phyloP scores from a whole-genome alignment of 352 stramenopile species.

The Phytopythium delawarense region DNA sequence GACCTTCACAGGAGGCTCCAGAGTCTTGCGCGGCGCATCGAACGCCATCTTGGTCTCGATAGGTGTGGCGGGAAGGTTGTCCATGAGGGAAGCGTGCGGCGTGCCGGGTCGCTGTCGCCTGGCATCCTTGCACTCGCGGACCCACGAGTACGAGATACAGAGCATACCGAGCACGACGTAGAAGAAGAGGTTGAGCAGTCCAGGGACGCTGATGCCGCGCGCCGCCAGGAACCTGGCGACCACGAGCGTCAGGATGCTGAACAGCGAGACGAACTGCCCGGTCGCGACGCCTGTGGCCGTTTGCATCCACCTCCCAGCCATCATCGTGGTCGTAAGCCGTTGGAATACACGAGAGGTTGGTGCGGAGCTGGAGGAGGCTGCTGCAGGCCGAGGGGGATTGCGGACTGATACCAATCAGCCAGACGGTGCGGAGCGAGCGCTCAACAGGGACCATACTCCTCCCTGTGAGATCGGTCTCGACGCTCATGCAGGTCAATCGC shows the following conservation, averaged over 20 bases:
- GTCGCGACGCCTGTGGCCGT: slow-evolving; percentile 20
- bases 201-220: slow-evolving; percentile 20
- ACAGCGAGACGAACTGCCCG: slow-evolving; percentile 43
- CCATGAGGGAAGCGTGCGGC: background rate
- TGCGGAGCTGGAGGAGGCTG: background rate
- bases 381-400: background rate
- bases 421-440: background rate
- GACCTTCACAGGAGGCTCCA: background rate
- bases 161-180: slow-evolving; percentile 26
- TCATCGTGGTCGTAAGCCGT: background rate
- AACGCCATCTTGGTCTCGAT: background rate
- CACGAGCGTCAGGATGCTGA: slow-evolving; percentile 30
- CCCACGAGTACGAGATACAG: slow-evolving; percentile 23
- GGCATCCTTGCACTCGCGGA: slow-evolving; percentile 8
- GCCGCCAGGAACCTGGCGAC: slow-evolving; percentile 33
- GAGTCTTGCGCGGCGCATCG: background rate
- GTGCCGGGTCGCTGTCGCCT: background rate
- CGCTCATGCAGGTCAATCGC: background rate
- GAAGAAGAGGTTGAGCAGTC: slow-evolving; percentile 37
- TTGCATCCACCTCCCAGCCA: slow-evolving; percentile 16
- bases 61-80: background rate
- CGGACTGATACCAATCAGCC: background rate
- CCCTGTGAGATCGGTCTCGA: background rate
- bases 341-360: background rate
- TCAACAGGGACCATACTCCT: too few species aligned